Conservation (phyloP, 768 basidiomycete genomes). For the Hebeloma cylindrosporum region DNA sequence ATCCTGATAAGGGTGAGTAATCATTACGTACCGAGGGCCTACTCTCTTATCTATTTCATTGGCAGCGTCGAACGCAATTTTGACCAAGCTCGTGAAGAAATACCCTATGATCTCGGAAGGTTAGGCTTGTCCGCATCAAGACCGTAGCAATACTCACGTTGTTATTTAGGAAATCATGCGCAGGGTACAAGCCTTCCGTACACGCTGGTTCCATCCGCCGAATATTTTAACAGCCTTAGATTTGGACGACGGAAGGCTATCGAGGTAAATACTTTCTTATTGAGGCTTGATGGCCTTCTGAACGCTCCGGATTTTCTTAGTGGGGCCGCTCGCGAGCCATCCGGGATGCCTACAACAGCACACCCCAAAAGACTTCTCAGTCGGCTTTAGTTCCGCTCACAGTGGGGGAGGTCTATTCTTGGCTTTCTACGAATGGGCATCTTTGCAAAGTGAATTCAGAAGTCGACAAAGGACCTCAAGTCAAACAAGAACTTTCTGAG, state of each 20-base stretch:
- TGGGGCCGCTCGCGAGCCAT: constrained; percentile 50
- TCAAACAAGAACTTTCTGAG: constrained; percentile 2
- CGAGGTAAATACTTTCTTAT: constrained; percentile 34
- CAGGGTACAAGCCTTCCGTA: constrained; percentile 37
- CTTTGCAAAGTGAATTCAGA: constrained; percentile 26
- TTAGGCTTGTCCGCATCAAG: constrained; percentile 15
- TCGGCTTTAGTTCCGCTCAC: constrained; percentile 29
- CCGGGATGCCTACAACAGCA: constrained; percentile 38
- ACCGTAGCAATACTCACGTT: too few relatives aligned
- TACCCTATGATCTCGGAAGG: constrained; percentile 48
- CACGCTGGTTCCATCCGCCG: constrained; percentile 32
- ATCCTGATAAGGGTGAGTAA: too few relatives aligned
- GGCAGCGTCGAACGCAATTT: constrained; percentile 31
- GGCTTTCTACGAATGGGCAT: constrained; percentile 44
- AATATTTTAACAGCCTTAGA: constrained; percentile 37
- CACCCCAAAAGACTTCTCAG: constrained; percentile 14
- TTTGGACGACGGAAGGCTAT: constrained; percentile 52
- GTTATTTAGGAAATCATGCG: constrained; percentile 17
- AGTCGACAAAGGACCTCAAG: neutral
- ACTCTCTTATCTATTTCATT: neutral
- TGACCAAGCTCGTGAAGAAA: constrained; percentile 32
- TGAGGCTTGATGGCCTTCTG: neutral
- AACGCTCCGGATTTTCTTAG: constrained; percentile 25
- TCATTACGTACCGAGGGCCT: too few relatives aligned
- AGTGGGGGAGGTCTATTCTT: constrained; percentile 45